Conservation (phyloP, 2,329 filamentous ascomycete species). For the Aspergillus udagawae region DNA sequence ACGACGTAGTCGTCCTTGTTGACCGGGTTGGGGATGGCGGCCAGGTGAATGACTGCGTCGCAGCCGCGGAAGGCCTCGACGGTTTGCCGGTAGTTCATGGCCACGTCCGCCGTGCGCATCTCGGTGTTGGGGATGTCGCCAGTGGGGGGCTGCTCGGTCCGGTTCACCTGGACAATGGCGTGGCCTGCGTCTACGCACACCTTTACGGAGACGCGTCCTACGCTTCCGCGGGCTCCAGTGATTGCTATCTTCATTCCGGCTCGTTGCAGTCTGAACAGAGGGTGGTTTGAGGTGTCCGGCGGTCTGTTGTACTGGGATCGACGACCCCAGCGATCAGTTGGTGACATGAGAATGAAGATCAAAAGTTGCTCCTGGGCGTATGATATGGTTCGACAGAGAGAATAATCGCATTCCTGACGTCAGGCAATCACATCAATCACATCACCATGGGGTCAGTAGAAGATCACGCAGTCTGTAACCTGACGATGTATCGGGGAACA, state of each 20-base stretch:
- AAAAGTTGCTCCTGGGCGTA: not conserved
- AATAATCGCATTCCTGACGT: not conserved
- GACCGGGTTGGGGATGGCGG: constrained; percentile 35
- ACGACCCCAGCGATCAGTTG: not conserved
- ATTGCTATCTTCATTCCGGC: constrained; percentile 38
- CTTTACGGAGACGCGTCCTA: constrained; percentile 28
- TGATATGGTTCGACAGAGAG: not conserved
- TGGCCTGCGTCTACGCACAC: constrained; percentile 29
- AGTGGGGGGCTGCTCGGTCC: constrained; percentile 26
- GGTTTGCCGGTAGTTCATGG: constrained; percentile 29
- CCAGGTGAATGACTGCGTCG: constrained; percentile 38
- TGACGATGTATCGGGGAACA: not conserved
- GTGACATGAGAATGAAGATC: not conserved
- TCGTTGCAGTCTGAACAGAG: constrained; percentile 17
- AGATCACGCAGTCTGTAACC: not conserved
- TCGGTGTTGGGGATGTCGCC: constrained; percentile 27
- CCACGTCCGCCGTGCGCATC: constrained; percentile 31
- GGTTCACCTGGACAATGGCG: constrained; percentile 33
- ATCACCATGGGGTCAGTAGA: not conserved
- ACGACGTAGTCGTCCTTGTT: constrained; percentile 29
- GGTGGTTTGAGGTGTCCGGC: not conserved
- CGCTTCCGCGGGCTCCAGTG: constrained; percentile 35
- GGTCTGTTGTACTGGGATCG: not conserved
- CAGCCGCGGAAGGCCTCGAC: constrained; percentile 31
- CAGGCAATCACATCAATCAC: not conserved